A percentile compares a stretch with the other conserved stretches of the same genome.
Conservation (phyloP, 2,329 filamentous ascomycete genomes). For the Exserohilum turcica region DNA sequence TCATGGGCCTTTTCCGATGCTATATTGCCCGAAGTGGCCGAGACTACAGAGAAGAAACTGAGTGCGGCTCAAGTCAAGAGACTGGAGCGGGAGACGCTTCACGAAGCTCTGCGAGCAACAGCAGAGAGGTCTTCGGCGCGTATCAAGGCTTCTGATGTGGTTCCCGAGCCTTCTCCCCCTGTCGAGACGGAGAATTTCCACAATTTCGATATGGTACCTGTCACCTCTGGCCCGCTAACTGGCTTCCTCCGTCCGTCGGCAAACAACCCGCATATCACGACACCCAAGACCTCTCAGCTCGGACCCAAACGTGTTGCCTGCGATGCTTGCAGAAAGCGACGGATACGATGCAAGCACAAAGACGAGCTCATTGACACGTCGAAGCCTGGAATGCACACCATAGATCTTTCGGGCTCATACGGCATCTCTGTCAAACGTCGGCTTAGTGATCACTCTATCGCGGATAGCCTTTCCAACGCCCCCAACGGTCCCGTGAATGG, state of each 20-base stretch:
- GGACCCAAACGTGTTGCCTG: conserved; percentile 66
- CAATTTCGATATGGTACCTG: conserved; percentile 19
- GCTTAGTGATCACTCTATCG: conserved; percentile 39
- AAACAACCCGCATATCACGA: conserved; percentile 49
- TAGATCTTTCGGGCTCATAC: conserved; percentile 39
- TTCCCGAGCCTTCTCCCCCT: conserved; percentile 22
- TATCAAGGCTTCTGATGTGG: conserved; percentile 31
- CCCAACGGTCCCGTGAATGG: conserved; percentile 33
- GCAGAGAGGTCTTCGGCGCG: conserved; percentile 51
- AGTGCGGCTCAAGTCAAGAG: conserved; percentile 61
- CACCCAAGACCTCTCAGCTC: conserved; percentile 62
- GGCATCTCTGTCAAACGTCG: conserved; percentile 43
- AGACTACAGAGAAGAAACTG: conserved; percentile 57
- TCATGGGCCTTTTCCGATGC: conserved; percentile 66
- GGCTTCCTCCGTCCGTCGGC: conserved; percentile 46
- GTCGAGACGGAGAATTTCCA: conserved; percentile 18
- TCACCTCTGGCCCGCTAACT: conserved; percentile 32
- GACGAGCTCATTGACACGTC: conserved; percentile 54
- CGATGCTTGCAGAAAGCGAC: conserved; percentile 65
- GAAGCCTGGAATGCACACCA: conserved; percentile 39
- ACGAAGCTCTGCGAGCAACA: conserved; percentile 51
- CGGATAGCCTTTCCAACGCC: conserved; percentile 21
- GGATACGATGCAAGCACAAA: conserved; percentile 68
- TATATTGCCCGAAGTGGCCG: conserved; percentile 52
- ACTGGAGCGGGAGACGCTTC: conserved; percentile 59